These are phyloP conservation scores for Cladorrhinum sp. DNA, from an alignment of 2,329 filamentous ascomycete species.

Conservation along the genomic window DNA sequence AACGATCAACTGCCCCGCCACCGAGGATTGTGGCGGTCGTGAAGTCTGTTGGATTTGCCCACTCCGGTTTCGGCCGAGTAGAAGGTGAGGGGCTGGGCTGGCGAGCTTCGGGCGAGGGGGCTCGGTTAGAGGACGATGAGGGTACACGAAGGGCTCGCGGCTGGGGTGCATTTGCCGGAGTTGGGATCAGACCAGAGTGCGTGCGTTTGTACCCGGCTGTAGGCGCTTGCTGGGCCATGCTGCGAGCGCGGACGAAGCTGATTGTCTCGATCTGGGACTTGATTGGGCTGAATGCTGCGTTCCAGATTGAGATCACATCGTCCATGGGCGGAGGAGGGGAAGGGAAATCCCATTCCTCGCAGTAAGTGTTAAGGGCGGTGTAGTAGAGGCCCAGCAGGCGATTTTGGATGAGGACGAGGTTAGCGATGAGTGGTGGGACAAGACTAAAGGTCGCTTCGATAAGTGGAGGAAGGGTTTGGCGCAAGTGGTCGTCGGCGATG, in stretches of 20 bases:
- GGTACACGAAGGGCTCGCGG: slow-evolving; percentile 35
- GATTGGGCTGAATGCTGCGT: slow-evolving; percentile 58
- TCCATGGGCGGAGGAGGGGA: slow-evolving; percentile 71
- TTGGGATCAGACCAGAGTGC: slow-evolving; percentile 43
- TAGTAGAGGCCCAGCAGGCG: slow-evolving; percentile 74
- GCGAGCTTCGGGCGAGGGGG: slow-evolving; percentile 15
- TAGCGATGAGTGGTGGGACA: slow-evolving; percentile 67
- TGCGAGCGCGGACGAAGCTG: slow-evolving; percentile 50
- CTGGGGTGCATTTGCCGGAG: slow-evolving; percentile 22
- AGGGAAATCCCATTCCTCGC: slow-evolving; percentile 64
- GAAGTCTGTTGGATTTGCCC: slow-evolving; percentile 43
- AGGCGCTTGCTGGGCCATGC: slow-evolving; percentile 13
- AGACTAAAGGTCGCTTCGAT: slow-evolving; percentile 68
- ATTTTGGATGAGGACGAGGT: slow-evolving; percentile 74
- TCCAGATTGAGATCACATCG: slow-evolving; percentile 66
- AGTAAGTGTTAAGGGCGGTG: slow-evolving; percentile 72
- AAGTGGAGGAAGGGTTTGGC: slow-evolving; percentile 67
- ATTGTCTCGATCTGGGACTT: slow-evolving; percentile 67
- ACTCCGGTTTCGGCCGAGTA: slow-evolving; percentile 28
- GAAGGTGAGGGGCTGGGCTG: slow-evolving; percentile 30
- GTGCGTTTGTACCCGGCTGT: slow-evolving; percentile 40
- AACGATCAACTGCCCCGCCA: slow-evolving; percentile 29
- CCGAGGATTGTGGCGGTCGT: slow-evolving; percentile 43
- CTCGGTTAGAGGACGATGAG: slow-evolving; percentile 26
- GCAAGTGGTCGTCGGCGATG: slow-evolving; percentile 70